Conservation (phyloP, 192 early-diverging fungal genomes). For the Mortierella antarctica region DNA sequence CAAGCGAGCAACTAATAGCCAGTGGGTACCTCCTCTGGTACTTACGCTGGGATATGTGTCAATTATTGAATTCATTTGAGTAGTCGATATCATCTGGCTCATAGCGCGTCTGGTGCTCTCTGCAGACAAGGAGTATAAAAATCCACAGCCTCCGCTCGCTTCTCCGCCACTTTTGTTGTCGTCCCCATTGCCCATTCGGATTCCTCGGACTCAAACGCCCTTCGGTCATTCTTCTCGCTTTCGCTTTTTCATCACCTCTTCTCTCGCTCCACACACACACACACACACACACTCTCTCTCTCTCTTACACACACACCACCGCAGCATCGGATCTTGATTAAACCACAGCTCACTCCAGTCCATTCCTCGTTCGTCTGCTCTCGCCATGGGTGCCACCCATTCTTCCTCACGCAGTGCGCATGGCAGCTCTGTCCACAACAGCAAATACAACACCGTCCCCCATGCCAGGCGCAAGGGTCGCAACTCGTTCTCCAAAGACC, state of each 20-base stretch:
- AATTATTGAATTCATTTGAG: too few species aligned
- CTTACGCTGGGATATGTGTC: too few species aligned
- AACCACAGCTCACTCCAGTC: neutral
- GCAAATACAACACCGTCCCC: neutral
- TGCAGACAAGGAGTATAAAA: too few species aligned
- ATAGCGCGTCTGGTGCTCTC: too few species aligned
- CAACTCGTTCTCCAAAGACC: conserved; percentile 26
- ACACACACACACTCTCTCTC: neutral
- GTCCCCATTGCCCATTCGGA: too few species aligned
- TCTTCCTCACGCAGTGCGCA: conserved; percentile 27
- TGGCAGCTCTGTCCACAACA: neutral
- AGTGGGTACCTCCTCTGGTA: too few species aligned
- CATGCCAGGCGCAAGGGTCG: conserved; percentile 12
- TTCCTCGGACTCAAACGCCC: neutral
- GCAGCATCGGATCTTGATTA: neutral
- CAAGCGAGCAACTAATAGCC: too few species aligned
- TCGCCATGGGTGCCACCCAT: conserved; percentile 32
- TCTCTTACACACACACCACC: neutral
- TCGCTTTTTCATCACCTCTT: neutral
- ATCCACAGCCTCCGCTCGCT: neutral
- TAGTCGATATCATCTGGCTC: too few species aligned
- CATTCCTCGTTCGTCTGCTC: neutral
- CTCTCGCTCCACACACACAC: neutral
- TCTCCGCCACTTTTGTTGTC: neutral
- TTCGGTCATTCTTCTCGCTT: neutral